These are phyloP conservation scores for Sparassis latifolia DNA, from an alignment of 1,284 basidiomycete genomes.

Conservation along the genomic window DNA sequence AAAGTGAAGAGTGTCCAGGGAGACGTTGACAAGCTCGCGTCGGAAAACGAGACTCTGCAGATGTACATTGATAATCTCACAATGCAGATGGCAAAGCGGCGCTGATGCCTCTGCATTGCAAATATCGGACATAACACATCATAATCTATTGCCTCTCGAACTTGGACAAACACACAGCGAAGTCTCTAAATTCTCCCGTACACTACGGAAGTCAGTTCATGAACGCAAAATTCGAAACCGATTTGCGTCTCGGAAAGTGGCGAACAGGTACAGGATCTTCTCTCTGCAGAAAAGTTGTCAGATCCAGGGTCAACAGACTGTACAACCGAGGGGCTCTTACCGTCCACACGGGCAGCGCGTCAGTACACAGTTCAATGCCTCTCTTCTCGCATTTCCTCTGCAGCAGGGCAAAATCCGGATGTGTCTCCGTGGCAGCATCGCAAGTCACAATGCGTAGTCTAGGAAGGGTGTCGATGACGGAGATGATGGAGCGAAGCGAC, in stretches of 20 bases:
- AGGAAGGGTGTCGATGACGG: conserved; percentile 28
- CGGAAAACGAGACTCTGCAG: conserved; percentile 77
- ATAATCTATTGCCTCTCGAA: neutral
- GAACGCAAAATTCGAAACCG: conserved; percentile 33
- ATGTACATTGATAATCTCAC: conserved; percentile 88
- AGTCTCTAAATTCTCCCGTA: too few species aligned
- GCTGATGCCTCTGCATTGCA: conserved; percentile 30
- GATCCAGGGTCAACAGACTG: conserved; percentile 1
- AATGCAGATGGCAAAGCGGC: conserved; percentile 72
- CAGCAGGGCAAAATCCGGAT: conserved; percentile 22
- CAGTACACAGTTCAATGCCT: conserved; percentile 24
- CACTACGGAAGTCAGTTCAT: conserved; percentile 24
- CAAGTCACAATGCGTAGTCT: conserved; percentile 33
- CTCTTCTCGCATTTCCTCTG: conserved; percentile 24
- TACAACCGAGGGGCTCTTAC: conserved; percentile 24
- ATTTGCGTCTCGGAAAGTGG: conserved; percentile 34
- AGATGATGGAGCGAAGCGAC: conserved; percentile 26
- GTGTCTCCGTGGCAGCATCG: conserved; percentile 19
- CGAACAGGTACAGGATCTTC: conserved; percentile 34
- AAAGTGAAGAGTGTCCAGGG: conserved; percentile 63
- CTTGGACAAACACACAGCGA: too few species aligned
- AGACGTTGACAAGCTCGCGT: conserved; percentile 70
- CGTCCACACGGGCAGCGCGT: conserved; percentile 27
- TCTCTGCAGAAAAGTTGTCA: conserved; percentile 18
- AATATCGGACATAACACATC: neutral